phyloP scores from a whole-genome alignment of 2,329 filamentous ascomycete species.

The Aspergillus sp. region DNA sequence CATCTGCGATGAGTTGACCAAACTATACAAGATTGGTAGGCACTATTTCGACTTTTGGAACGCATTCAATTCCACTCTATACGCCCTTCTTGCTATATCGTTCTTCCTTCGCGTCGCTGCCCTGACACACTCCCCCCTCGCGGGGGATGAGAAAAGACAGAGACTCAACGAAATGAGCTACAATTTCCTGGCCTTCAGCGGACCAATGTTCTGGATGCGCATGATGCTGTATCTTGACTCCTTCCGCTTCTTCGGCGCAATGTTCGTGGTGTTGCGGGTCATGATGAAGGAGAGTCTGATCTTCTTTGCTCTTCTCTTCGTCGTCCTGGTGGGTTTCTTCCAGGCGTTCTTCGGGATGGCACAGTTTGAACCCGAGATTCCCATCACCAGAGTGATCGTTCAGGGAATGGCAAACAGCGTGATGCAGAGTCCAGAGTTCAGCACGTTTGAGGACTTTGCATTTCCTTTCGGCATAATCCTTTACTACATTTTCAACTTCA shows the following conservation, averaged over 20 bases:
- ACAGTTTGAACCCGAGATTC: constrained; percentile 69
- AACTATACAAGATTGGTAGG: constrained; percentile 91
- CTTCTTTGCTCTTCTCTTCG: constrained; percentile 86
- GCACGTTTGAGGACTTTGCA: constrained; percentile 83
- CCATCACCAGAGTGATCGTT: constrained; percentile 42
- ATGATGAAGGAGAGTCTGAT: constrained; percentile 95
- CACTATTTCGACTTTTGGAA: constrained; percentile 97
- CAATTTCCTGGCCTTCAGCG: constrained; percentile 88
- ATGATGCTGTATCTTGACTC: constrained; percentile 90
- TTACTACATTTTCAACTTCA: constrained; percentile 97
- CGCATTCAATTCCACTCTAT: constrained; percentile 84
- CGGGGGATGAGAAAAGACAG: constrained; percentile 51
- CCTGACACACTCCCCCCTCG: constrained; percentile 59
- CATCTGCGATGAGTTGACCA: constrained; percentile 80
- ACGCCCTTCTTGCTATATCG: constrained; percentile 73
- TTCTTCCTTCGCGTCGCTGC: constrained; percentile 78
- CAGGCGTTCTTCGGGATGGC: constrained; percentile 94
- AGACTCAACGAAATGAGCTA: constrained; percentile 81
- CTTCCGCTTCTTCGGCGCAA: constrained; percentile 93
- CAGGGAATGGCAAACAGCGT: constrained; percentile 77
- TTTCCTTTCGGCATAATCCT: constrained; percentile 91
- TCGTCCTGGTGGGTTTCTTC: constrained; percentile 77
- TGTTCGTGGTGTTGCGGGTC: constrained; percentile 94
- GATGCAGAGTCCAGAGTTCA: constrained; percentile 88
- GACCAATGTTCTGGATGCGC: constrained; percentile 96